These are phyloP conservation scores for Boletus speciosus DNA, from an alignment of 768 basidiomycete species.

Conservation along the genomic window DNA sequence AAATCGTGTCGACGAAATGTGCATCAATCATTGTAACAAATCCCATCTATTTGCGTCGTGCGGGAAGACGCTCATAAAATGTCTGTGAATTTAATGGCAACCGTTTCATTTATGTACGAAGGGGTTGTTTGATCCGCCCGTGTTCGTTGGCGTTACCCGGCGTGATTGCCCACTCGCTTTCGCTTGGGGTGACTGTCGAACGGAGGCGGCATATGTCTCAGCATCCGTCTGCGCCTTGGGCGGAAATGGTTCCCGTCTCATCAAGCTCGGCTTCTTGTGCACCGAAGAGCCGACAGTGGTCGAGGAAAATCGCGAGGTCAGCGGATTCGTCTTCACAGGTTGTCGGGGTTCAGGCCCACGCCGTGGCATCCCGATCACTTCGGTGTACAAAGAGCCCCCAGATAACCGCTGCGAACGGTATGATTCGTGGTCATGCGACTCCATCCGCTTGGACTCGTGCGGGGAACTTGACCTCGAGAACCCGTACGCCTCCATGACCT, in stretches of 20 bases:
- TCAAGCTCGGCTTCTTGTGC: constrained; percentile 30
- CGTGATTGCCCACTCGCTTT: constrained; percentile 34
- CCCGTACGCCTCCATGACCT: constrained; percentile 46
- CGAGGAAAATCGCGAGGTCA: constrained; percentile 48
- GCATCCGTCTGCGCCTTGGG: constrained; percentile 49
- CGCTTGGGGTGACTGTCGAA: constrained; percentile 35
- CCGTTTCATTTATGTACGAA: constrained; percentile 41
- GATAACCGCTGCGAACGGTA: constrained; percentile 38
- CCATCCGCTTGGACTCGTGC: constrained; percentile 24
- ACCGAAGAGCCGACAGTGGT: constrained; percentile 41
- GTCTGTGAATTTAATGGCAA: constrained; percentile 5
- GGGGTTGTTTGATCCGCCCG: constrained; percentile 51
- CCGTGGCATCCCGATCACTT: constrained; percentile 61
- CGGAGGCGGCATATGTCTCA: constrained; percentile 53
- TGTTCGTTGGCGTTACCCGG: constrained; percentile 41
- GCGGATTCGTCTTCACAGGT: constrained; percentile 51
- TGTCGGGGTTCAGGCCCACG: constrained; percentile 69
- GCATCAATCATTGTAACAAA: constrained; percentile 3
- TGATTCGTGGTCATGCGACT: constrained; percentile 18
- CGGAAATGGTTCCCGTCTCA: constrained; percentile 24
- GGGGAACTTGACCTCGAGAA: constrained; percentile 42
- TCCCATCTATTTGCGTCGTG: constrained; percentile 17
- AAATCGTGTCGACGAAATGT: constrained; percentile 3
- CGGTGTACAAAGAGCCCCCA: constrained; percentile 60
- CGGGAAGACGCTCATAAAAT: constrained; percentile 12